phyloP scores from a whole-genome alignment of 371 early-diverging fungal species.

The Capniomyces stellatus region DNA sequence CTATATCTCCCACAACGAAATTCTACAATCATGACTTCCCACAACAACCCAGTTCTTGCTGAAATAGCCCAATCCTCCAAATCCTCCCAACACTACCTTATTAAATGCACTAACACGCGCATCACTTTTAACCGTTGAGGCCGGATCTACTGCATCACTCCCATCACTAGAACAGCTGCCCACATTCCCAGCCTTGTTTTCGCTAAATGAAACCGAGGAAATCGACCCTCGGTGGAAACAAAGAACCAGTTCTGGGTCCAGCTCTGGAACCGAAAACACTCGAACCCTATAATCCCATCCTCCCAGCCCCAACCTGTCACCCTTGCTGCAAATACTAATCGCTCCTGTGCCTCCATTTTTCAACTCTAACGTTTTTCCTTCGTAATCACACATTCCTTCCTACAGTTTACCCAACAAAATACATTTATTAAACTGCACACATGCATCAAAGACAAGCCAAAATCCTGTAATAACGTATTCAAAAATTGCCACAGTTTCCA shows the following conservation, averaged over 20 bases:
- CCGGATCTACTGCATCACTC: not conserved
- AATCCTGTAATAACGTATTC: not conserved
- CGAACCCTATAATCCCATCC: slow-evolving; percentile 1
- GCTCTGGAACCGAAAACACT: not conserved
- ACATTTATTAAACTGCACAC: not conserved
- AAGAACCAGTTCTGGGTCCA: not conserved
- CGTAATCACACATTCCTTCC: not conserved
- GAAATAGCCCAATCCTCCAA: not conserved
- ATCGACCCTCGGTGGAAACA: not conserved
- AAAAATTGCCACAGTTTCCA: not conserved
- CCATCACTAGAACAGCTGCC: not conserved
- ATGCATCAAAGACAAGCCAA: not conserved
- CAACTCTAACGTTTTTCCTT: not conserved
- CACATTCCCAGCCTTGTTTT: not conserved
- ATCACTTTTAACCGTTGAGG: not conserved
- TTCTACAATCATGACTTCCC: not conserved
- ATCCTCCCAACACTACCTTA: too few relatives aligned
- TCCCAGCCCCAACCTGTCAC: not conserved
- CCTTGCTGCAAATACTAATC: not conserved
- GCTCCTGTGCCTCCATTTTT: not conserved
- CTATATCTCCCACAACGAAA: slow-evolving; percentile 3
- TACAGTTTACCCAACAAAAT: not conserved
- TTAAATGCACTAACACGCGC: not conserved
- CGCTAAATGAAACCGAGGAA: not conserved
- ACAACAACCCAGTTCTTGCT: not conserved